Percentiles rank a stretch among this genome's conserved stretches.
These are phyloP conservation scores for Hylodesmum podocarpum DNA, from an alignment of 306 rosid species.

Conservation along the genomic window DNA sequence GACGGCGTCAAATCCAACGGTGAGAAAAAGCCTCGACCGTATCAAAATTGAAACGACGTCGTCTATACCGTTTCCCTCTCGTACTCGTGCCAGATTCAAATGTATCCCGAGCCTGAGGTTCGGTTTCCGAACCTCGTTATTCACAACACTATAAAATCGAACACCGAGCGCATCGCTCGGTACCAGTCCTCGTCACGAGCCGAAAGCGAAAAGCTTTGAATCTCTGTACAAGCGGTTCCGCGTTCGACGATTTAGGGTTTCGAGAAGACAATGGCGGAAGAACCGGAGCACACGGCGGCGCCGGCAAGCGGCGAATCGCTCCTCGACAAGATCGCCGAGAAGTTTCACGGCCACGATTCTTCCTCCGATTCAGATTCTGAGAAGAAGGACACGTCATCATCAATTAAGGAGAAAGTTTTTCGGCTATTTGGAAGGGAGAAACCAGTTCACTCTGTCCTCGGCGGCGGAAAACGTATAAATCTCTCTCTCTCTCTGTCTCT, in stretches of 20 bases:
- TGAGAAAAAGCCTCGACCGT: conserved; percentile 4
- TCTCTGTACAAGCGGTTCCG: neutral
- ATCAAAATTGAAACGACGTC: conserved; percentile 37
- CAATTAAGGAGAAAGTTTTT: conserved; percentile 54
- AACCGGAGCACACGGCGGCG: conserved; percentile 44
- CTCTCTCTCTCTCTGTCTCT: neutral
- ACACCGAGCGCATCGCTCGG: neutral
- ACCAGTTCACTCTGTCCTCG: conserved; percentile 73
- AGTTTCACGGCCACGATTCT: conserved; percentile 61
- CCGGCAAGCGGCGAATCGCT: conserved; percentile 42
- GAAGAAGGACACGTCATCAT: conserved; percentile 37
- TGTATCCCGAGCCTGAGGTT: conserved; percentile 27
- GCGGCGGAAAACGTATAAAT: conserved; percentile 84
- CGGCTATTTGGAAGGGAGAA: conserved; percentile 80
- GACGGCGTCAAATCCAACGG: conserved; percentile 30
- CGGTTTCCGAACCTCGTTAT: conserved; percentile 34
- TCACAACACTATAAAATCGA: conserved; percentile 36
- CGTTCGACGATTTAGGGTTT: conserved; percentile 31
- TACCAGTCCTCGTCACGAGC: neutral
- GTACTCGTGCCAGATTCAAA: conserved; percentile 20
- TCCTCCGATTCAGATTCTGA: conserved; percentile 55
- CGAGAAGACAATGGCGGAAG: conserved; percentile 61
- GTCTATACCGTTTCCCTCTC: neutral
- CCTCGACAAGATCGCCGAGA: conserved; percentile 63
- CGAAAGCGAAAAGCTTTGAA: neutral